Conservation (phyloP, 441 rosid genomes). For the Arabidopsis lyrata region DNA sequence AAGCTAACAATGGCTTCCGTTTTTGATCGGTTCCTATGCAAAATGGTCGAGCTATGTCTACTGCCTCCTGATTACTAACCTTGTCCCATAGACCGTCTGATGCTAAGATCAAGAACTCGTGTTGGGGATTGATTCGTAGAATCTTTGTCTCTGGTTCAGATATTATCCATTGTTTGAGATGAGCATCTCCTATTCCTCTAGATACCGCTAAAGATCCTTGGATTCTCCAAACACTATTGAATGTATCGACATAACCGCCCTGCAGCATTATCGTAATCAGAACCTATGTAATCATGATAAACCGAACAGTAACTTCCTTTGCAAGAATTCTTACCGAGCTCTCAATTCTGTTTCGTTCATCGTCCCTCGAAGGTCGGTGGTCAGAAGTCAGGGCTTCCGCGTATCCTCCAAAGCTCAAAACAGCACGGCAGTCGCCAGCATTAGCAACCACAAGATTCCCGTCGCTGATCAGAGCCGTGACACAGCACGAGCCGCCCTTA, state of each 20-base stretch:
- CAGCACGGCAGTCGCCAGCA: slow-evolving; percentile 81
- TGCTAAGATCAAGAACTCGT: slow-evolving; percentile 74
- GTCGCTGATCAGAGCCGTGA: slow-evolving; percentile 59
- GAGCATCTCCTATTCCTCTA: slow-evolving; percentile 71
- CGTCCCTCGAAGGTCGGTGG: slow-evolving; percentile 66
- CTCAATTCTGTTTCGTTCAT: slow-evolving; percentile 61
- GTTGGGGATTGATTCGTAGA: slow-evolving; percentile 45
- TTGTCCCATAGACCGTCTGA: slow-evolving; percentile 85
- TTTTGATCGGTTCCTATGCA: slow-evolving; percentile 49
- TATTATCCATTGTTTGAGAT: slow-evolving; percentile 64
- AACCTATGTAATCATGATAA: not conserved
- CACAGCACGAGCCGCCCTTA: slow-evolving; percentile 72
- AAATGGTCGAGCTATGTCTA: slow-evolving; percentile 59
- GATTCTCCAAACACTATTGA: slow-evolving; percentile 66
- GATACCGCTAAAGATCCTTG: slow-evolving; percentile 73
- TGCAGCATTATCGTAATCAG: slow-evolving; percentile 36
- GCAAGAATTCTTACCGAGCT: slow-evolving; percentile 37
- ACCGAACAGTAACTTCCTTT: not conserved
- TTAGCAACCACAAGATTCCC: slow-evolving; percentile 58
- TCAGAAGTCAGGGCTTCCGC: slow-evolving; percentile 71
- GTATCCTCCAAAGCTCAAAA: slow-evolving; percentile 59
- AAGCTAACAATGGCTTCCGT: slow-evolving; percentile 50
- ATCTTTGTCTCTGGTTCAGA: slow-evolving; percentile 72
- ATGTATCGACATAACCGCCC: slow-evolving; percentile 78
- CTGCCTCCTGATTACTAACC: slow-evolving; percentile 74